Conservation (phyloP, 306 rosid species). For the Hippophae rhamnoides region DNA sequence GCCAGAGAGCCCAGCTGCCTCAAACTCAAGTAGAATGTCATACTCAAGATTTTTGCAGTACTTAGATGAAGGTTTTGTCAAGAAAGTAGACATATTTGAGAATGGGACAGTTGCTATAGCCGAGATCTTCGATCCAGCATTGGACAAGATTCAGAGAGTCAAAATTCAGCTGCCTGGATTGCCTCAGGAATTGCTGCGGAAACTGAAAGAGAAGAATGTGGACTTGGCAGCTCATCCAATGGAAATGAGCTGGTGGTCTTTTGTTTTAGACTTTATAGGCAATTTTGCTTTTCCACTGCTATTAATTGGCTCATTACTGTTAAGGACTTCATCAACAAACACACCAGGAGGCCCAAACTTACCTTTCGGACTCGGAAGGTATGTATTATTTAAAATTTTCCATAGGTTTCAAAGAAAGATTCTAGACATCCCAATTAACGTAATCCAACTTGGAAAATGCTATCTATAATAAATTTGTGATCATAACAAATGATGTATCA, state of each 20-base stretch:
- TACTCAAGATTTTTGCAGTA: constrained; percentile 66
- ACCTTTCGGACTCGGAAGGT: constrained; percentile 80
- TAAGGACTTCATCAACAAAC: constrained; percentile 36
- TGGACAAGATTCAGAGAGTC: constrained; percentile 61
- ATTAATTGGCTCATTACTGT: constrained; percentile 38
- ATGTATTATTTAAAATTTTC: constrained; percentile 1
- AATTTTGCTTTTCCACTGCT: constrained; percentile 63
- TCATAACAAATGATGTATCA: no score
- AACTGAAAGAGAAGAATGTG: constrained; percentile 46
- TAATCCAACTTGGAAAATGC: no score
- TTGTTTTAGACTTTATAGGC: constrained; percentile 38
- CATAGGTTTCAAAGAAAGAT: neutral
- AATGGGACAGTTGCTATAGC: constrained; percentile 67
- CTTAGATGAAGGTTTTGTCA: constrained; percentile 51
- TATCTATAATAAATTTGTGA: no score
- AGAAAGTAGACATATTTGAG: constrained; percentile 64
- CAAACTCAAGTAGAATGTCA: constrained; percentile 47
- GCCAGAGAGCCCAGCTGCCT: constrained; percentile 48
- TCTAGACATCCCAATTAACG: no score
- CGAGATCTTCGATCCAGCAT: constrained; percentile 42
- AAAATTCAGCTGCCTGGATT: constrained; percentile 62
- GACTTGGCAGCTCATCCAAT: constrained; percentile 62
- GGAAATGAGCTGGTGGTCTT: constrained; percentile 36
- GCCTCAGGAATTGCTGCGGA: constrained; percentile 46
- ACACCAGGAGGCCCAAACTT: constrained; percentile 59